Evolutionary conservation across 2,329 filamentous ascomycete species (phyloP), one percentile per base, ranked within the genome.

Genomic region (Hymenoscyphus linearis): DNA sequence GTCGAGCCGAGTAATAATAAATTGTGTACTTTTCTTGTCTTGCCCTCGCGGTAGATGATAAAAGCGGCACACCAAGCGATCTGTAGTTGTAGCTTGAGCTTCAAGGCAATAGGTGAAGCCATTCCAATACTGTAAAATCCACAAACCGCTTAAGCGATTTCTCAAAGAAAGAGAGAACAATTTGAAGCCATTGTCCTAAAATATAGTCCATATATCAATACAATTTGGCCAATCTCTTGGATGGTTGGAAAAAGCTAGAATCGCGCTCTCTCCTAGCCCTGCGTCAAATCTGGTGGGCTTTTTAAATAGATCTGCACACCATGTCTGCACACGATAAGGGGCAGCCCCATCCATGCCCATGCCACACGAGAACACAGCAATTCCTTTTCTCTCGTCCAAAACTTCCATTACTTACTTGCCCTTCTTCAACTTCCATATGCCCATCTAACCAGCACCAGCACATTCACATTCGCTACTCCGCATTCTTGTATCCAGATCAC

Each of bases 251-350:
- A 31, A 31, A 31, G 31, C 31, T 5, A 31, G 31, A 31, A 31
- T 31, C 31, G 31, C 31, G 31, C 31, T 31, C 31, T 9, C 58
- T 58, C 18, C 57, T 55, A 58, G 63, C 67, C 65, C 66, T 68
- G 67, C 68, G 59, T 68, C 63, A 63, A 64, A 62, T 50, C n/a
- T 60, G 31, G 31, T 9, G 31, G 31, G 31, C 31, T 60, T 59
- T 64, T 70, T 72, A 69, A 66, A 70, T 70, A 72, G 69, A 70
- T 70, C 65, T 60, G 63, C 65, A 68, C 68, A 66, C 65, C 67
- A 69, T 67, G 64, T 59, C 59, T n/a, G 61, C 62, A 65, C 65
- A 64, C 64, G 66, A 67, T 69, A 67, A 69, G 65, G 66, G 64
- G 59, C 57, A 13, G 40, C n/a, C 40, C 9, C 7, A 22, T 22